Evolutionary conservation across 208 protist genomes (phyloP).

Genomic region (Leishmania martiniquensis): DNA sequence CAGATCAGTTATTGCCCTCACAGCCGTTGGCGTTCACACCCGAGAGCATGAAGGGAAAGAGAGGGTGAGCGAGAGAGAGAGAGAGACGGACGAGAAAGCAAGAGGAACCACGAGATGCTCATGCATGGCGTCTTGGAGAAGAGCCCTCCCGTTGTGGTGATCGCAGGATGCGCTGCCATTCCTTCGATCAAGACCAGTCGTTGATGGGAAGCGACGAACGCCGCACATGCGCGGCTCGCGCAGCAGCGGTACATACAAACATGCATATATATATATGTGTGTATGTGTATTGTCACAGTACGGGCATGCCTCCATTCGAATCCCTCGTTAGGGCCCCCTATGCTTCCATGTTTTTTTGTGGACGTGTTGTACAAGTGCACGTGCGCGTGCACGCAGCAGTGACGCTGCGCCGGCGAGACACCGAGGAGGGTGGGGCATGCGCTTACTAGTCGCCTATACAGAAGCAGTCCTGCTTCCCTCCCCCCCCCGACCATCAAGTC

Average conservation of each 20-base stretch:
- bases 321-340: too few species aligned
- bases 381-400: not conserved
- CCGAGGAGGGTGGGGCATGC: not conserved
- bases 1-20: not conserved
- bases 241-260: too few species aligned
- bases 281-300: not conserved
- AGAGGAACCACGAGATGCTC: too few species aligned
- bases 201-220: not conserved
- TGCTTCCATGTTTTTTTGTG: too few species aligned
- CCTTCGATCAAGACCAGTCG: not conserved
- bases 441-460: not conserved
- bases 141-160: not conserved
- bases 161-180: not conserved
- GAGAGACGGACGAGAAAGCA: not conserved
- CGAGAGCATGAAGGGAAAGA: not conserved
- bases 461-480: not conserved
- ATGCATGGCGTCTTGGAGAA: not conserved
- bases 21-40: not conserved
- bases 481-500: too few species aligned
- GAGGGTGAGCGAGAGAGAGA: not conserved
- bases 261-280: too few species aligned
- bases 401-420: not conserved
- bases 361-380: too few species aligned
- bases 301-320: too few species aligned
- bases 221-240: not conserved